These are phyloP conservation scores for Sugiyamaella castrensis DNA, from an alignment of 1,139 yeast genomes.

Conservation along the genomic window DNA sequence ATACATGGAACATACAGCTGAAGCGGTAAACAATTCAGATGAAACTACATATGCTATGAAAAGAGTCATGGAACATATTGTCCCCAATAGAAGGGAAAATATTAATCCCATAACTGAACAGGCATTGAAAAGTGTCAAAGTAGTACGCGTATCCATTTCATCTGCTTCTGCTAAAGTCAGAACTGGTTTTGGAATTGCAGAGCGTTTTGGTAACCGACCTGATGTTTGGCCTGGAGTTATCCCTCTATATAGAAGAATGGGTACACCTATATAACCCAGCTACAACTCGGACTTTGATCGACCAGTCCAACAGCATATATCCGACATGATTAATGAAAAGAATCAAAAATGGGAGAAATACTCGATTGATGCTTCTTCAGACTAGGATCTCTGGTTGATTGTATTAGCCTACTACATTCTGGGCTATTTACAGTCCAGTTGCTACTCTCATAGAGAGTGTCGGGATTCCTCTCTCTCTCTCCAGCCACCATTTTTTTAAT, in stretches of 20 bases:
- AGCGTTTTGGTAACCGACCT: not conserved
- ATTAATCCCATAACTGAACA: not conserved
- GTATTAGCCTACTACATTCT: too few relatives aligned
- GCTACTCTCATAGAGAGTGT: too few relatives aligned
- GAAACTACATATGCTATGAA: constrained; percentile 1
- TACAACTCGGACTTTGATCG: not conserved
- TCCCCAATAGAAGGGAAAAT: not conserved
- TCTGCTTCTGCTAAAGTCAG: constrained; percentile 1
- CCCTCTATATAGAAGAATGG: not conserved
- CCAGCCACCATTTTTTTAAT: too few relatives aligned
- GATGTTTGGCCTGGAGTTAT: constrained; percentile 1
- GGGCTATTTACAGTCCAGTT: too few relatives aligned
- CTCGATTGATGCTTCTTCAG: not conserved
- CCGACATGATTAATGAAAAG: not conserved
- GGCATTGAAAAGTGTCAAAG: not conserved
- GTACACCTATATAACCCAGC: not conserved
- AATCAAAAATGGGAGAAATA: not conserved
- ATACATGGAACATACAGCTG: constrained; percentile 2
- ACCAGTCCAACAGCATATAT: not conserved
- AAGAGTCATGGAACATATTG: not conserved
- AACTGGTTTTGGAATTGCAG: constrained; percentile 1
- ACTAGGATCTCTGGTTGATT: not conserved
- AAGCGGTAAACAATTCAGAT: not conserved
- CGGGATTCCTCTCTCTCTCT: too few relatives aligned
- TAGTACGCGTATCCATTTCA: not conserved